Evolutionary conservation across 176 grass and related monocot genomes (phyloP).

Genomic region (Typha latifolia): DNA sequence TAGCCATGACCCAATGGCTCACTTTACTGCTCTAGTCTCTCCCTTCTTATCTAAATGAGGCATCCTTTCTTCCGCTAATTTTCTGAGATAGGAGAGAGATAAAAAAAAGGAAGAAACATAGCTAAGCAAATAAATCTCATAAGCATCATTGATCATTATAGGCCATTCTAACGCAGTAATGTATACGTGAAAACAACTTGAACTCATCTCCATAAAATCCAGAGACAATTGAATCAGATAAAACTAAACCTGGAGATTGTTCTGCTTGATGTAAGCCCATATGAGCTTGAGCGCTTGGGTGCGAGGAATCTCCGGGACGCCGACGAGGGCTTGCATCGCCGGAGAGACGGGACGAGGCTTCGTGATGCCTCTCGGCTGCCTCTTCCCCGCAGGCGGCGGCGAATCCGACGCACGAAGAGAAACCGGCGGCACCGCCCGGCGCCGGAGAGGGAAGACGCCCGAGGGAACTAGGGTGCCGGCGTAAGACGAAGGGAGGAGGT

Average conservation of each 20-base stretch:
- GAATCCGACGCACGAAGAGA: conserved; percentile 14
- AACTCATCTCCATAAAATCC: background rate
- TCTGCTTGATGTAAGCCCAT: conserved; percentile 86
- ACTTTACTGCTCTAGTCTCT: too few relatives aligned
- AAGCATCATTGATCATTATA: background rate
- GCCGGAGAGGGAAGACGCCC: background rate
- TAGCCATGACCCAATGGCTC: too few relatives aligned
- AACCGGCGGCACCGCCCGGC: background rate
- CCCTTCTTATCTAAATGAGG: too few relatives aligned
- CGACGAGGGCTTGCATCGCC: conserved; percentile 61
- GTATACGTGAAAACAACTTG: background rate
- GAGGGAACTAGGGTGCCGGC: background rate
- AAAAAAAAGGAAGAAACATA: too few relatives aligned
- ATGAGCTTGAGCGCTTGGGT: conserved; percentile 81
- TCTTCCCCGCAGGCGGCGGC: conserved; percentile 27
- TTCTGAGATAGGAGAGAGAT: too few relatives aligned
- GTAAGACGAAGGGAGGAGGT: background rate
- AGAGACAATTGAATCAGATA: background rate
- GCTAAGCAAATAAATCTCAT: background rate
- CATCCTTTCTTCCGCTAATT: too few relatives aligned
- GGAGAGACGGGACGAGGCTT: conserved; percentile 50
- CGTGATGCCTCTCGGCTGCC: conserved; percentile 50
- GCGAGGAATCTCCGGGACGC: conserved; percentile 54
- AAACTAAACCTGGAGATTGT: conserved; percentile 58
- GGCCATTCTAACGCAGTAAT: background rate